Conservation (phyloP, 2,329 filamentous ascomycete genomes). For the Helicocarpus griseus region DNA sequence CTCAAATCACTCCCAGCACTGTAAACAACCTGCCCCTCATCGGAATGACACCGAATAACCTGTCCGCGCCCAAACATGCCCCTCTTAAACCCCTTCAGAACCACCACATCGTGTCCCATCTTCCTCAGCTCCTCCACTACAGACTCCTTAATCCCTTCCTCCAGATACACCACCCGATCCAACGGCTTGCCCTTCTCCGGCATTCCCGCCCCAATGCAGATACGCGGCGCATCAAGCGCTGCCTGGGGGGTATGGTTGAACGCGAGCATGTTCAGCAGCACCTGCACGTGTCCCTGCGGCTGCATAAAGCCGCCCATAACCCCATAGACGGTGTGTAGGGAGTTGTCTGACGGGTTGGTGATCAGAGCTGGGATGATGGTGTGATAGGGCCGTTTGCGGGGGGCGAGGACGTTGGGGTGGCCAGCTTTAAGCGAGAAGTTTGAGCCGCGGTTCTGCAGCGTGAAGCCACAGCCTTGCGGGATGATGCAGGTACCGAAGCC, state of each 20-base stretch:
- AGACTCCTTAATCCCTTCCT: conserved; percentile 67
- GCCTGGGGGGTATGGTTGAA: conserved; percentile 76
- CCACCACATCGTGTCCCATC: conserved; percentile 63
- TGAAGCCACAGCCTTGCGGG: conserved; percentile 78
- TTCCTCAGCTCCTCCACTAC: conserved; percentile 56
- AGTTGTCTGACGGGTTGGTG: conserved; percentile 64
- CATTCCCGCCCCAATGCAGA: conserved; percentile 73
- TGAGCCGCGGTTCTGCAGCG: conserved; percentile 82
- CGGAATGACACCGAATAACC: conserved; percentile 67
- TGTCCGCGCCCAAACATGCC: conserved; percentile 77
- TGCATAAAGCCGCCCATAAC: conserved; percentile 99
- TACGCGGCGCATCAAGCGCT: conserved; percentile 80
- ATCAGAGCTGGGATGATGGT: conserved; percentile 93
- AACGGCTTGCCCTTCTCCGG: conserved; percentile 48
- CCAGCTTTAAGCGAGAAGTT: conserved; percentile 63
- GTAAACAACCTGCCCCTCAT: conserved; percentile 68
- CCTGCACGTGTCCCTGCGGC: conserved; percentile 91
- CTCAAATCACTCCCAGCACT: conserved; percentile 82
- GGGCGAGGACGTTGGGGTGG: conserved; percentile 73
- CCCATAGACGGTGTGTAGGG: conserved; percentile 76
- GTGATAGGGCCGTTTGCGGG: conserved; percentile 85
- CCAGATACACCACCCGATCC: conserved; percentile 62
- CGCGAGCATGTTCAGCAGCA: conserved; percentile 77
- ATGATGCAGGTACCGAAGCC: conserved; percentile 81
- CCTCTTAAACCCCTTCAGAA: conserved; percentile 57